Evolutionary conservation across 257 asterid species (phyloP).

Genomic region (Echites panduratus): DNA sequence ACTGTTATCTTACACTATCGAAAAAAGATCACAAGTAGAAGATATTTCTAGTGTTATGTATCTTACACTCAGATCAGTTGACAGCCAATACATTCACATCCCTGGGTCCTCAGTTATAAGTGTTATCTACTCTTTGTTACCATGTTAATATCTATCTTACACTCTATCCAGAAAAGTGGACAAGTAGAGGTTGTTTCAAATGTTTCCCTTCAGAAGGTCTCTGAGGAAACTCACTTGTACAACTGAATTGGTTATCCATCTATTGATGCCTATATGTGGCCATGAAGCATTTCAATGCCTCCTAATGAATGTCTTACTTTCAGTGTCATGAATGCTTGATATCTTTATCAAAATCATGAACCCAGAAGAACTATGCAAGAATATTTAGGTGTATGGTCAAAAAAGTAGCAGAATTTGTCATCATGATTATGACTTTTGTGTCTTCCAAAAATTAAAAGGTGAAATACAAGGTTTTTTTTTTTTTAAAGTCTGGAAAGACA

Average conservation of each 20-base stretch:
- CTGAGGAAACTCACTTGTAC: not conserved
- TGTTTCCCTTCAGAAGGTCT: not conserved
- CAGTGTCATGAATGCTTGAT: not conserved
- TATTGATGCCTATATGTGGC: not conserved
- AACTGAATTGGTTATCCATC: not conserved
- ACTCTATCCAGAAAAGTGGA: not conserved
- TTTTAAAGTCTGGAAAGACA: not conserved
- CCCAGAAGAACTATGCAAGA: not conserved
- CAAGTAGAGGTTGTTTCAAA: not conserved
- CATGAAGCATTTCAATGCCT: not conserved
- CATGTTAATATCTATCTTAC: not conserved
- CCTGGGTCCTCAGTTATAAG: not conserved
- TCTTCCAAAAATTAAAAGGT: not conserved
- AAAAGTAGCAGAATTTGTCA: not conserved
- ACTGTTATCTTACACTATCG: too few relatives aligned
- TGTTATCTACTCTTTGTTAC: not conserved
- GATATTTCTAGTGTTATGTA: too few relatives aligned
- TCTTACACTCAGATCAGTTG: too few relatives aligned
- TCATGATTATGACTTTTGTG: not conserved
- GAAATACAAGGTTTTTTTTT: not conserved
- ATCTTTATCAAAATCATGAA: not conserved
- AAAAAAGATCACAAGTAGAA: too few relatives aligned
- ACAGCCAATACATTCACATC: too few relatives aligned
- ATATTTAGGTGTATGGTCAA: not conserved
- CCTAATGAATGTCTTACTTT: not conserved